Percentiles rank a stretch among this genome's conserved stretches.
These are phyloP conservation scores for Plasmodium blacklocki DNA, from an alignment of 169 alveolate genomes.

Conservation along the genomic window DNA sequence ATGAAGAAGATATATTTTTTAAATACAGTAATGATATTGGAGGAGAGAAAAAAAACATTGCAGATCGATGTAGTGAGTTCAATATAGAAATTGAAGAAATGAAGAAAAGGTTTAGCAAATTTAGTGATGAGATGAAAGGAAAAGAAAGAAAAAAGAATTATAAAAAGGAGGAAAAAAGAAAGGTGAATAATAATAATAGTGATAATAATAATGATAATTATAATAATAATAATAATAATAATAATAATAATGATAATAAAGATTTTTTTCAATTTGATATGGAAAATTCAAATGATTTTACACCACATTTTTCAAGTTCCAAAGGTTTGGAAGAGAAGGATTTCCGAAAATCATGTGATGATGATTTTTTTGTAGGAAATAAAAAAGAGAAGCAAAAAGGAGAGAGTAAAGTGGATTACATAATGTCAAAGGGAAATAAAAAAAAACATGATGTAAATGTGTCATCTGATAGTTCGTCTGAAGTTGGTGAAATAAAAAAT, in stretches of 20 bases:
- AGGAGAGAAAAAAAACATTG: slow-evolving; percentile 1
- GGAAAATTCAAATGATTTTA: slow-evolving; percentile 1
- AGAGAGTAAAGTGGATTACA: no score
- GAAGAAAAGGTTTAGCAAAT: slow-evolving; percentile 20
- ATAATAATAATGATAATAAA: neutral
- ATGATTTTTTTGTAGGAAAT: no score
- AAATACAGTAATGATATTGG: neutral
- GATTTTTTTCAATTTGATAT: slow-evolving; percentile 17
- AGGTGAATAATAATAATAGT: neutral
- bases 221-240: neutral
- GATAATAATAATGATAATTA: neutral
- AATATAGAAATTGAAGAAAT: slow-evolving; percentile 48
- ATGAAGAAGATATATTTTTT: neutral
- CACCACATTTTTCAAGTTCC: neutral
- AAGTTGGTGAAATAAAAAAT: no score
- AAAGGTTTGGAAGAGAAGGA: no score
- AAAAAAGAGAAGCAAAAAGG: no score
- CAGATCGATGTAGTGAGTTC: slow-evolving; percentile 16
- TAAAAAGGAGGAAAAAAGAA: neutral
- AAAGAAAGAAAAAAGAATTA: neutral
- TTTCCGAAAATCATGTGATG: no score
- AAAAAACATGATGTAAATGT: no score
- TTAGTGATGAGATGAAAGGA: slow-evolving; percentile 14
- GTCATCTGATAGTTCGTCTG: no score
- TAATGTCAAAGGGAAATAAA: no score